Evolutionary conservation across 345 rosid species (phyloP).

Genomic region (Citrus mangshanensis): DNA sequence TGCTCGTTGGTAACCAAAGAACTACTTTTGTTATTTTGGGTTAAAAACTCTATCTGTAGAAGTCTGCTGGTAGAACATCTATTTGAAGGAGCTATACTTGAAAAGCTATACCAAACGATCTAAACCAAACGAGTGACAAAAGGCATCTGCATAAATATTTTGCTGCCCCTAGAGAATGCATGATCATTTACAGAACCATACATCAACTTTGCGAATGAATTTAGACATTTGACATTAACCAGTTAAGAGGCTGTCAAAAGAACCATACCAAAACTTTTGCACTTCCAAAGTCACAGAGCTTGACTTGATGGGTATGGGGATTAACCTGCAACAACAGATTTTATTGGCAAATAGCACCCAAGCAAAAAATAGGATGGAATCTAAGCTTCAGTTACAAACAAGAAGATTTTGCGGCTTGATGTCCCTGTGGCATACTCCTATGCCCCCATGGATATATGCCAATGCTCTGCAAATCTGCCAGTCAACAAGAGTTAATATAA

Average conservation of each 20-base stretch:
- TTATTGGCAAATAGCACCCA: not conserved
- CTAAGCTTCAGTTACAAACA: conserved; percentile 1
- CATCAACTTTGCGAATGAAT: not conserved
- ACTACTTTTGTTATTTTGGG: too few relatives aligned
- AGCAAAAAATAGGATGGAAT: not conserved
- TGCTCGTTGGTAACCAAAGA: too few relatives aligned
- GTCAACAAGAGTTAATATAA: not conserved
- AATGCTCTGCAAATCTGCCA: conserved; percentile 25
- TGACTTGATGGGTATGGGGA: conserved; percentile 24
- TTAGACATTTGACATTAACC: not conserved
- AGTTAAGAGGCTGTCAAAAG: not conserved
- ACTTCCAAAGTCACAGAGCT: conserved; percentile 28
- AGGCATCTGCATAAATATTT: too few relatives aligned
- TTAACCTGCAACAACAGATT: conserved; percentile 18
- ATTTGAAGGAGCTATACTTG: too few relatives aligned
- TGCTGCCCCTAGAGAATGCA: too few relatives aligned
- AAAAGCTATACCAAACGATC: too few relatives aligned
- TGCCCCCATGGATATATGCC: conserved; percentile 20
- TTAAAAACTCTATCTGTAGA: too few relatives aligned
- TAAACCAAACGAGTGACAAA: too few relatives aligned
- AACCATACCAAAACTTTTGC: conserved; percentile 26
- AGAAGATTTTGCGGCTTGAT: conserved; percentile 25
- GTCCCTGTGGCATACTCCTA: conserved; percentile 24
- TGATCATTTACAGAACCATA: not conserved
- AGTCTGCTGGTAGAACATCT: too few relatives aligned